Evolutionary conservation across 169 alveolate genomes (phyloP), one percentile per base, ranked within the genome.

Genomic region (Eimeria necatrix): DNA sequence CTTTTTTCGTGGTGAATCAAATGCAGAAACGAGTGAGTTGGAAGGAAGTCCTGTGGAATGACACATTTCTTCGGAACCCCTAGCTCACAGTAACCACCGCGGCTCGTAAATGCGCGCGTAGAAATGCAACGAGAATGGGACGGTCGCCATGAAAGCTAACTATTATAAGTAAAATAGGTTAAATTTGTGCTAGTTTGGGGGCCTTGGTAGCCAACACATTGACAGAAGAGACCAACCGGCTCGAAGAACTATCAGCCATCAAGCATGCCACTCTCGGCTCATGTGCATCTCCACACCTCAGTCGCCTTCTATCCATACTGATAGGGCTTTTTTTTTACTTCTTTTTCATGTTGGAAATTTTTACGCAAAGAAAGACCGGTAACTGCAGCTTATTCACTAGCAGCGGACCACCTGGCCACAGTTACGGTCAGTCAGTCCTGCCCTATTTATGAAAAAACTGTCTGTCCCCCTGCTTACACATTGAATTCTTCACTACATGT

Each of bases 341-440:
- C n/a, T 20, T 48, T 14, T 74, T 32, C n/a, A 20, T 74, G 26
- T 48, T 46, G 61, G 46, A 12, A 16, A 41, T 74, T 74, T 4
- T 20, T 74, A 5, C 1, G 49, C n/a, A 32, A 59, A 74, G 49
- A 48, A n/a, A 59, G 85, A 41, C 41, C 61, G 49, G 85, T 74
- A 74, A 46, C n/a, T 20, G 46, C 61, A 5, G 24, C 20, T 59
- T 26, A 59, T 74, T 74, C 61, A 32, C 60, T 20, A 74, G 46
- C 85, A 48, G 85, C 49, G 85, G 85, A 74, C 85, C 59, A 6
- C 61, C 85, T 74, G 85, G 85, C 85, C 85, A 41, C 85, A 41
- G n/a, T 46, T 48, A 46, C 61, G 61, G 32, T 59, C 85, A 74
- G 60, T 16, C 60, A 74, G 85, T 32, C 41, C 41, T 32, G 85